Conservation (phyloP, 345 rosid genomes). For the Dimocarpus longan region DNA sequence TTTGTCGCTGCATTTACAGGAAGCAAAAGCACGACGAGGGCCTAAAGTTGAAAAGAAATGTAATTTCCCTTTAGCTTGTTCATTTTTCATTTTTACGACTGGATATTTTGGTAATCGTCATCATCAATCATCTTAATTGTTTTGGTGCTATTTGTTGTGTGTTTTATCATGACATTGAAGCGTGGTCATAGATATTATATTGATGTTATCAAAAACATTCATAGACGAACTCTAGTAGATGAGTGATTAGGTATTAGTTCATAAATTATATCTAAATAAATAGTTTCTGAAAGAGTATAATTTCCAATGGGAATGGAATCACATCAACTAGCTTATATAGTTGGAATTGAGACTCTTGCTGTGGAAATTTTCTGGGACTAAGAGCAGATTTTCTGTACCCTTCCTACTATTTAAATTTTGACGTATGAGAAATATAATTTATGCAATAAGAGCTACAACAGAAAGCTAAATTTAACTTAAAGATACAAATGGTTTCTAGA, state of each 20-base stretch:
- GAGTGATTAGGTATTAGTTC: not conserved
- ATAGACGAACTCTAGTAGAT: not conserved
- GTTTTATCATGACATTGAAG: not conserved
- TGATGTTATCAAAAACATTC: not conserved
- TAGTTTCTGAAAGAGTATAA: not conserved
- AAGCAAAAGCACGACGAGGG: conserved; percentile 34
- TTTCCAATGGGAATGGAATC: no score
- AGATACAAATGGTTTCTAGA: not conserved
- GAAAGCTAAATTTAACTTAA: not conserved
- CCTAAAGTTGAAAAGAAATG: conserved; percentile 49
- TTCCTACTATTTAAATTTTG: not conserved
- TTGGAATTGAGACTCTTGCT: not conserved
- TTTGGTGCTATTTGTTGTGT: not conserved
- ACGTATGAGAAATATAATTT: not conserved
- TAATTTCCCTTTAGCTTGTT: conserved; percentile 22
- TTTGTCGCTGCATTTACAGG: conserved; percentile 39
- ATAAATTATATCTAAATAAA: not conserved
- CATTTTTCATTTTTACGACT: not conserved
- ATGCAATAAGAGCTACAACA: not conserved
- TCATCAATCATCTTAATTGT: not conserved
- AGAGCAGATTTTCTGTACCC: not conserved
- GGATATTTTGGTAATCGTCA: not conserved
- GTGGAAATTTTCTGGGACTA: not conserved
- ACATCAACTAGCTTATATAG: not conserved
- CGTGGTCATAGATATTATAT: not conserved